Base-by-base conservation (phyloP, 495 filamentous ascomycete species). In the Penicillium pulvis region DNA sequence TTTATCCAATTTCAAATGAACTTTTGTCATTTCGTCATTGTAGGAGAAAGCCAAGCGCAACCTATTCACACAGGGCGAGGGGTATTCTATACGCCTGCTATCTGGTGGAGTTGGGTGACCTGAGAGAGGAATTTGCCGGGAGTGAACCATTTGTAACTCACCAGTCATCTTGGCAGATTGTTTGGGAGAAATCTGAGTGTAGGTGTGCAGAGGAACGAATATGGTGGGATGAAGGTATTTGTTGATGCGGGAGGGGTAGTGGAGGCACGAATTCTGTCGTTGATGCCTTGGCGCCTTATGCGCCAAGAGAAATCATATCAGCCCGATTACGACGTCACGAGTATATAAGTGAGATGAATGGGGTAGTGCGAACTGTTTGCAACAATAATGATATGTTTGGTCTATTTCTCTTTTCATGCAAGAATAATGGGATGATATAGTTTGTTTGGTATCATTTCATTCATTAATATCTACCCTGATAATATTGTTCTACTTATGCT, bases 111-210 rank as follows among this genome's bases (percentile, higher is more conserved):
- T 41, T 60, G 28, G 41, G 41, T 31, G n/a, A 12, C 24, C 26
- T 17, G 31, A 31, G 17, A 31, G 12, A 5, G 44, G 16, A 31
- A 12, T 17, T 20, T 45, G 23, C 7, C 42, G 9, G 36, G 31
- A 23, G 20, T 23, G 20, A 23, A 23, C 20, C 2, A 23, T 50
- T 30, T 24, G 5, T 6, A 7, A 71, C 75, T 69, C 67, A 78
- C 75, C 66, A 31, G 72, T 53, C 76, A 79, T 79, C 71, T 70
- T 78, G 71, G 67, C 49, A 41, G 23, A 46, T 7, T 76, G 75
- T 72, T 69, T 78, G 70, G 65, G 51, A 47, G 31, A 50, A 35
- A 52, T 56, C 55, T 42, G 57, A 63, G 42, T 33, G 53, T 64
- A 52, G 17, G 30, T 19, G 28, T 24, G 14, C 23, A 20, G 45